Evolutionary conservation across 1,284 basidiomycete genomes (phyloP).

Genomic region (Ustilago cynodontis): DNA sequence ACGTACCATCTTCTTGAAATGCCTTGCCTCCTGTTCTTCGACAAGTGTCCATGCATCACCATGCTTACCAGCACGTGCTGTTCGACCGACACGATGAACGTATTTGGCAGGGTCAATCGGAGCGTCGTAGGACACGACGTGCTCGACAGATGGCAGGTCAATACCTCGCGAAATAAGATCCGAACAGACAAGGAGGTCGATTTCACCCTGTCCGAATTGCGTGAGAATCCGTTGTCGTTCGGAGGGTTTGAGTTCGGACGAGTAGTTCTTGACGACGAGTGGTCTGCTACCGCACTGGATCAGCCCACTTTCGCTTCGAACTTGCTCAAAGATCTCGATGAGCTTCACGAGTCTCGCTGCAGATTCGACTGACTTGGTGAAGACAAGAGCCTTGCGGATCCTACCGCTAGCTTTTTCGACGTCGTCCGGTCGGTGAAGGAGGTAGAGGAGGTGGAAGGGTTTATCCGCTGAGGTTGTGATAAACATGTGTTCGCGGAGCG

Average conservation of each 20-base stretch:
- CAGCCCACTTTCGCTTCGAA: slow-evolving; percentile 35
- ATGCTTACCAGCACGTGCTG: slow-evolving; percentile 86
- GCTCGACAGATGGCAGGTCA: slow-evolving; percentile 88
- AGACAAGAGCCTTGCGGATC: slow-evolving; percentile 83
- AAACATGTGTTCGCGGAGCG: slow-evolving; percentile 76
- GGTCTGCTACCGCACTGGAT: slow-evolving; percentile 67
- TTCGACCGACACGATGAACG: slow-evolving; percentile 93
- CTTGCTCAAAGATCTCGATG: slow-evolving; percentile 81
- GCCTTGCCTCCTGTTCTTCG: slow-evolving; percentile 84
- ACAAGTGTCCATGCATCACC: slow-evolving; percentile 94
- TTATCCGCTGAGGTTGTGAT: slow-evolving; percentile 84
- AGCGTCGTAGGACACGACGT: slow-evolving; percentile 93
- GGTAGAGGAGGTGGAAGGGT: slow-evolving; percentile 88
- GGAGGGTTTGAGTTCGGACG: slow-evolving; percentile 81
- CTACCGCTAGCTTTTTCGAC: background rate
- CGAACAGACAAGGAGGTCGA: slow-evolving; percentile 90
- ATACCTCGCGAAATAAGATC: slow-evolving; percentile 97
- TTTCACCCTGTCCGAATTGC: slow-evolving; percentile 82
- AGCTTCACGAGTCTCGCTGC: slow-evolving; percentile 84
- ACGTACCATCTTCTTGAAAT: slow-evolving; percentile 51
- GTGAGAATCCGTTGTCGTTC: slow-evolving; percentile 84
- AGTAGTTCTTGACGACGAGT: slow-evolving; percentile 74
- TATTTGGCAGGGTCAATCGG: slow-evolving; percentile 98
- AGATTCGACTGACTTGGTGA: slow-evolving; percentile 95
- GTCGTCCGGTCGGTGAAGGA: slow-evolving; percentile 75